Conservation (phyloP, 805 yeast genomes). For the Kazachstania kunashirensis region DNA sequence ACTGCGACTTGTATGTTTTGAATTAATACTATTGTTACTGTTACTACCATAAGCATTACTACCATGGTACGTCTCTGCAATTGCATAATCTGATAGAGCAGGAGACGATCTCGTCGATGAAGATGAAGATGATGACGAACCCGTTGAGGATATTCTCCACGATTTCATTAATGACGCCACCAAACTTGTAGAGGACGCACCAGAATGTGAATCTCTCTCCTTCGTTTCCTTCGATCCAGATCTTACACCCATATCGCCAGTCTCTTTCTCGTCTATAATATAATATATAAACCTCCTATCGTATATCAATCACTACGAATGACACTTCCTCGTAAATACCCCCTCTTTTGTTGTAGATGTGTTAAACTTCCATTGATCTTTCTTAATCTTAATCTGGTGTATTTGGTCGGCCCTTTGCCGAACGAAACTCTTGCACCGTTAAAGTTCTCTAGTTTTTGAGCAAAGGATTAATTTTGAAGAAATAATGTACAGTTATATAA, state of each 20-base stretch:
- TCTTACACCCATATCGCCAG: slow-evolving; percentile 25
- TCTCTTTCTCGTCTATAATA: no score
- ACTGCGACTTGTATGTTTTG: not conserved
- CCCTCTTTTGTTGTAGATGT: no score
- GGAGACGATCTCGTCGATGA: slow-evolving; percentile 2
- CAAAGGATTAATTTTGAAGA: no score
- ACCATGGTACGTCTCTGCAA: not conserved
- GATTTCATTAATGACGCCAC: slow-evolving; percentile 25
- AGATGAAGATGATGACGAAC: slow-evolving; percentile 2
- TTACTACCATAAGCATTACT: not conserved
- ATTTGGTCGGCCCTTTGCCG: no score
- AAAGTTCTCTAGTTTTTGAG: no score
- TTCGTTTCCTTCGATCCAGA: slow-evolving; percentile 19
- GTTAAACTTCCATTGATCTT: no score
- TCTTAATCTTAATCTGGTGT: no score
- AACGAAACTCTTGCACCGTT: no score
- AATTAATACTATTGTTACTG: not conserved
- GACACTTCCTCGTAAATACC: no score
- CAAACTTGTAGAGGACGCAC: slow-evolving; percentile 10
- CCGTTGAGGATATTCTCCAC: slow-evolving; percentile 18
- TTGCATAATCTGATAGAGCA: slow-evolving; percentile 1
- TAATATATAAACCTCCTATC: not conserved
- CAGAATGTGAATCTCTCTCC: slow-evolving; percentile 5
- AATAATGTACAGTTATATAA: no score
- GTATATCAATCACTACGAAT: no score